Evolutionary conservation across 176 grass and related monocot genomes (phyloP), one percentile per base, ranked within the genome.

Genomic region (Stipa capillata): DNA sequence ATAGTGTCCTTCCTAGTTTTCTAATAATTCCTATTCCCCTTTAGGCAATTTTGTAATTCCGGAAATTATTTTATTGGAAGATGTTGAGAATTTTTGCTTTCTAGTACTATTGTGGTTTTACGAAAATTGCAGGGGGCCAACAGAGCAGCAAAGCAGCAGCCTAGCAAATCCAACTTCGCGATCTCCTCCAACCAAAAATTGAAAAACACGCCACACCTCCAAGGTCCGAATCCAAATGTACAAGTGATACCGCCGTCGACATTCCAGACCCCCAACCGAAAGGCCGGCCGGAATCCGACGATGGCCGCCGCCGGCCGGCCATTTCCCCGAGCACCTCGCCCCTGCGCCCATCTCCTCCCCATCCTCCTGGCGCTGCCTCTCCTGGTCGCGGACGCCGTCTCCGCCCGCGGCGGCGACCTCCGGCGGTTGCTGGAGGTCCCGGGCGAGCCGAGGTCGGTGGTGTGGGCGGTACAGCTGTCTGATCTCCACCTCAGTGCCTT

Each of bases 401-500:
- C n/a, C n/a, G n/a, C n/a, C n/a, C n/a, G 27, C 41, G 39, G 17
- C 42, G 58, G 29, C 17, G 75, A 78, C 18, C 42, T 50, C 29
- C 57, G 42, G 20, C 75, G 18, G 12, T 72, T 84, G 81, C 81
- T 93, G 52, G 87, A 90, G 69, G 87, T 90, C 70, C 25, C 80
- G 61, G 91, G 66, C 23, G 77, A 20, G 56, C 87, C 91, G 37
- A 44, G 34, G 20, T 90, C 87, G 71, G 80, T 93, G 36, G 91
- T 90, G 63, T 93, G 91, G 87, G 84, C 77, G 60, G 87, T 93
- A 48, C 91, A 90, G 72, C 57, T 90, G 0, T 93, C 91, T 28
- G 87, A 93, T 71, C 87, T 93, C 65, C 91, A 93, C 65, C 60
- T 93, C 44, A 93, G 91, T 87, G 51, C 81, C 59, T 87, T 90